phyloP scores from a whole-genome alignment of 441 rosid genomes.

The Pelargonium cotyledonis region DNA sequence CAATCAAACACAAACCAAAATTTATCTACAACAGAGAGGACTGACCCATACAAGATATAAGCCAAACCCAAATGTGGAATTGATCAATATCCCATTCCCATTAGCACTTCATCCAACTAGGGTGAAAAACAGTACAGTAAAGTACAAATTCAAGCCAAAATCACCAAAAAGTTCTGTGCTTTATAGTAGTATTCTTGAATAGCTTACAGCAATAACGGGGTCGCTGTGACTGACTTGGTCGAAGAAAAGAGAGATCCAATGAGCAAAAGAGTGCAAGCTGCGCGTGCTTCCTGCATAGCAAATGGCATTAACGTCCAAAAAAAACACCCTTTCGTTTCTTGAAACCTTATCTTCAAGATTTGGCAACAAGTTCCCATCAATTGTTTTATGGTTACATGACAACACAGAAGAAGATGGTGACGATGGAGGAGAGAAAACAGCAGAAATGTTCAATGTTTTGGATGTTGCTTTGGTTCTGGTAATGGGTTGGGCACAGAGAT shows the following conservation, averaged over 20 bases:
- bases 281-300: conserved; percentile 75
- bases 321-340: conserved; percentile 64
- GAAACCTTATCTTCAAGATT: conserved; percentile 17
- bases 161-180: background rate
- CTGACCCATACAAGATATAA: background rate
- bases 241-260: conserved; percentile 80
- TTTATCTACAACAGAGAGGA: background rate
- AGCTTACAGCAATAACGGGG: conserved; percentile 77
- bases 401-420: conserved; percentile 17
- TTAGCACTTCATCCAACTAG: background rate
- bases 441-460: conserved; percentile 5
- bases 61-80: background rate
- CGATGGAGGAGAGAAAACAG: conserved; percentile 3
- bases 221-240: conserved; percentile 65
- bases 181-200: background rate
- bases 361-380: conserved; percentile 27
- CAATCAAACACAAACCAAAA: too few relatives aligned
- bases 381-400: conserved; percentile 42
- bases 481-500: too few relatives aligned
- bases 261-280: conserved; percentile 54
- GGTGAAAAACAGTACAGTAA: background rate
- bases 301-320: conserved; percentile 79
- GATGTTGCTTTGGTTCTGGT: conserved; percentile 5
- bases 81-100: background rate
- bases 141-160: background rate